phyloP scores from a whole-genome alignment of 495 filamentous ascomycete genomes.

The Aspergillus ellipticus region DNA sequence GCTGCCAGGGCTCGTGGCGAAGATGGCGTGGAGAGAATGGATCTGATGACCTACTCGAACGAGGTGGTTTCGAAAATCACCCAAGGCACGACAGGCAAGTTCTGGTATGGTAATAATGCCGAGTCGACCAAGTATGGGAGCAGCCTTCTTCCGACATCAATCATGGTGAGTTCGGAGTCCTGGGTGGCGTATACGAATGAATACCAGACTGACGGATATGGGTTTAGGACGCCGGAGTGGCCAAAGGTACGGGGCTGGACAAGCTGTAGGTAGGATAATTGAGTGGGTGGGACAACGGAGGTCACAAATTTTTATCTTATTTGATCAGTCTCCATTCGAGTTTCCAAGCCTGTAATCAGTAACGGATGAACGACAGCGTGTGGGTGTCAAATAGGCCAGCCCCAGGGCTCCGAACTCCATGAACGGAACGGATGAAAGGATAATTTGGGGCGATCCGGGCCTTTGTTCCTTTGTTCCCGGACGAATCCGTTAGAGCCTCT shows the following conservation, averaged over 20 bases:
- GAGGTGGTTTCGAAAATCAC: constrained; percentile 10
- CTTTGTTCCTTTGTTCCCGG: too few species aligned
- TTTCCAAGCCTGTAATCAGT: too few species aligned
- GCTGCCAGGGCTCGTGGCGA: constrained; percentile 6
- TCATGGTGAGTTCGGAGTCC: background rate
- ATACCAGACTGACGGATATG: background rate
- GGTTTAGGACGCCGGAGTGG: background rate
- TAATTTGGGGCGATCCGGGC: too few species aligned
- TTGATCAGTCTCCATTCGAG: too few species aligned
- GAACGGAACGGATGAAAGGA: too few species aligned
- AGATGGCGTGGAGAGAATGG: constrained; percentile 10
- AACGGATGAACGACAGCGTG: too few species aligned
- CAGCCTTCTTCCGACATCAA: background rate
- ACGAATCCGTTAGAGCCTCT: too few species aligned
- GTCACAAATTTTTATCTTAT: too few species aligned
- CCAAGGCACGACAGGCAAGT: background rate
- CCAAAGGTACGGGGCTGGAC: background rate
- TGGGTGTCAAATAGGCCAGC: too few species aligned
- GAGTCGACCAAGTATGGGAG: background rate
- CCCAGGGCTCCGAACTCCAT: too few species aligned
- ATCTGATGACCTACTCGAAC: constrained; percentile 13
- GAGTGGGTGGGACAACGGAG: background rate
- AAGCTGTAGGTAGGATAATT: background rate
- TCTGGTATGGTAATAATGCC: background rate
- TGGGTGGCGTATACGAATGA: background rate